Percentiles rank a stretch among this genome's conserved stretches.
Evolutionary conservation across 495 filamentous ascomycete species (phyloP).

Genomic region (Lophiotrema nucula): DNA sequence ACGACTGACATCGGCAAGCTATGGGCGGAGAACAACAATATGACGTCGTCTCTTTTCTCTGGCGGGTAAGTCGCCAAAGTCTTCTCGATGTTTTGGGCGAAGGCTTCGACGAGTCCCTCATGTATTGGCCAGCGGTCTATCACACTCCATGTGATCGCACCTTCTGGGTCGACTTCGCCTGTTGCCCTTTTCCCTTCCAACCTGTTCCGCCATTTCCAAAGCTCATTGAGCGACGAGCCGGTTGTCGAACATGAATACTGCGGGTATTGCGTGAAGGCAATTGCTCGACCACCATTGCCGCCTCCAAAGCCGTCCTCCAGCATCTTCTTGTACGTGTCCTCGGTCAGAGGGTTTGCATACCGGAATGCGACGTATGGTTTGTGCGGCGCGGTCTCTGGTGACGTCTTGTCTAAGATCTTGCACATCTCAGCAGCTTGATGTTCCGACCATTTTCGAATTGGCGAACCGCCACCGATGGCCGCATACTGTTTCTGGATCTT

Average conservation of each 20-base stretch:
- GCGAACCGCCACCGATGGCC: slow-evolving; percentile 92
- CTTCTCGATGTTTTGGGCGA: slow-evolving; percentile 85
- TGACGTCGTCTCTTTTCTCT: slow-evolving; percentile 71
- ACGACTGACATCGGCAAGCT: slow-evolving; percentile 96
- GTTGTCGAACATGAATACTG: slow-evolving; percentile 99
- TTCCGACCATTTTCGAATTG: slow-evolving; percentile 97
- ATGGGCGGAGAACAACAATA: slow-evolving; percentile 92
- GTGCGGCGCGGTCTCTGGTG: slow-evolving; percentile 90
- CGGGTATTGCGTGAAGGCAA: slow-evolving; percentile 98
- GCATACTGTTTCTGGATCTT: slow-evolving; percentile 96
- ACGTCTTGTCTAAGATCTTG: slow-evolving; percentile 86
- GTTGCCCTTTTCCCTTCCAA: slow-evolving; percentile 71
- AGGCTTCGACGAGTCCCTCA: slow-evolving; percentile 82
- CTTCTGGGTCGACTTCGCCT: slow-evolving; percentile 52
- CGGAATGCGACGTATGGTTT: slow-evolving; percentile 99
- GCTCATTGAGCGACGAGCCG: slow-evolving; percentile 90
- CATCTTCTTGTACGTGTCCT: slow-evolving; percentile 81
- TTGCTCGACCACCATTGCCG: slow-evolving; percentile 82
- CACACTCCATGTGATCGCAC: slow-evolving; percentile 89
- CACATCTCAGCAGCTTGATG: slow-evolving; percentile 91
- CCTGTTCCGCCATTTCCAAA: slow-evolving; percentile 93
- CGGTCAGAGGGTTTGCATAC: slow-evolving; percentile 90
- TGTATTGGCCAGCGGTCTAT: slow-evolving; percentile 97
- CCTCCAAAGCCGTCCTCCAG: slow-evolving; percentile 85
- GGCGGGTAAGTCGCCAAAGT: slow-evolving; percentile 78